Base-by-base conservation (phyloP, 345 rosid genomes). In the Trapa bicornis region DNA sequence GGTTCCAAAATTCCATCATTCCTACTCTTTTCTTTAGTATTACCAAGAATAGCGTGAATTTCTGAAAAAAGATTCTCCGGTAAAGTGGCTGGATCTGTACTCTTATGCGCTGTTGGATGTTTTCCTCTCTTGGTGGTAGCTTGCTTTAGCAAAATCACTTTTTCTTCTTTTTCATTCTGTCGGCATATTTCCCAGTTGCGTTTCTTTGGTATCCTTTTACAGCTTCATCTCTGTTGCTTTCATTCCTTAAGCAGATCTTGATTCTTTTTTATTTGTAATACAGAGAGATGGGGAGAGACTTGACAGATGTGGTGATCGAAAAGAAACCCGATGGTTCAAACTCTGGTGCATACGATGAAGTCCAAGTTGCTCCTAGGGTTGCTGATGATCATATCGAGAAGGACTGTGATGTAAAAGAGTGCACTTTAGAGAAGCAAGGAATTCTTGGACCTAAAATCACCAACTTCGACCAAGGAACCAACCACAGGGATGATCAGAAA, bases 221-320 rank as follows among this genome's bases (percentile, higher is more conserved):
- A 38, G 63, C 7, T 58, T 41, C 2, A 10, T 8, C 38, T 58
- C 16, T 35, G 37, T 58, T 32, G 10, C 16, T 4, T 2, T 58
- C 63, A 58, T 32, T 58, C 63, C 32, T 58, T 3, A 32, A 58
- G 63, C 63, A 32, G 37, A 41, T 58, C 35, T 32, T 9, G 15
- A 13, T 58, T 35, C 48, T 45, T 45, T 22, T 45, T 32, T 14
- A 58, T 22, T 61, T 56, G 47, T 48, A 14, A 9, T 73, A 82
- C 80, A 92, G 95, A 78, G 75, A 75, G 74, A 92, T 92, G 98
- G 96, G 96, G 69, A 84, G 84, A 77, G 87, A 86, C 67, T 81
- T 84, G 69, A 76, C 74, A 54, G 80, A 79, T 65, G 82, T 81
- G 66, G 83, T 77, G 71, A 80, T 80, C 88, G 95, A 87, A 65